These are phyloP conservation scores for Sclerotiophoma versabilis DNA, from an alignment of 2,329 filamentous ascomycete species.

Conservation along the genomic window DNA sequence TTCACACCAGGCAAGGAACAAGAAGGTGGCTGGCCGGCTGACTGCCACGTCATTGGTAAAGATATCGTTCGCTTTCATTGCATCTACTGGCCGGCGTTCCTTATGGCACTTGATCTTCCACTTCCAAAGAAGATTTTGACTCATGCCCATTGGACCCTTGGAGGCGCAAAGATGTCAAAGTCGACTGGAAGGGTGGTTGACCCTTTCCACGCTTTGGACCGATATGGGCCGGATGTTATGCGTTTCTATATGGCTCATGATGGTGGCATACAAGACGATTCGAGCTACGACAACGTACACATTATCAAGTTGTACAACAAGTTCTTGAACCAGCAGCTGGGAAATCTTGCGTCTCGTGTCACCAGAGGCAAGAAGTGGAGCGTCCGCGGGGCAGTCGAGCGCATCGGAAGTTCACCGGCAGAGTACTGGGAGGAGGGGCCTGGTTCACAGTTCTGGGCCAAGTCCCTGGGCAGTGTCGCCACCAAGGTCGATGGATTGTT, in stretches of 20 bases:
- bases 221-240: conserved; percentile 86
- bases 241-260: conserved; percentile 87
- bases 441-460: conserved; percentile 43
- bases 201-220: conserved; percentile 87
- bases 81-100: conserved; percentile 96
- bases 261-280: conserved; percentile 77
- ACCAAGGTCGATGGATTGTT: conserved; percentile 32
- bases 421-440: conserved; percentile 39
- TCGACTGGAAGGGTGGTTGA: conserved; percentile 94
- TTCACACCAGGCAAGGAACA: conserved; percentile 72
- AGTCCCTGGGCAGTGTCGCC: conserved; percentile 45
- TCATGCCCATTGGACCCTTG: conserved; percentile 96
- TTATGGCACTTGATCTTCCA: conserved; percentile 85
- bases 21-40: conserved; percentile 80
- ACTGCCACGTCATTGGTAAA: conserved; percentile 93
- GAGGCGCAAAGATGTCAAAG: conserved; percentile 94
- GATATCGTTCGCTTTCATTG: conserved; percentile 95
- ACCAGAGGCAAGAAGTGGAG: conserved; percentile 74
- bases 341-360: conserved; percentile 79
- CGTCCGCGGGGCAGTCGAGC: conserved; percentile 64
- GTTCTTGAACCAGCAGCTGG: conserved; percentile 76
- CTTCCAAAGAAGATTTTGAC: conserved; percentile 81
- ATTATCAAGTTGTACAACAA: conserved; percentile 83
- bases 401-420: conserved; percentile 34
- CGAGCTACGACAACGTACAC: conserved; percentile 81